Evolutionary conservation across 1,284 basidiomycete species (phyloP).

Genomic region (Puccinia brachypodii): DNA sequence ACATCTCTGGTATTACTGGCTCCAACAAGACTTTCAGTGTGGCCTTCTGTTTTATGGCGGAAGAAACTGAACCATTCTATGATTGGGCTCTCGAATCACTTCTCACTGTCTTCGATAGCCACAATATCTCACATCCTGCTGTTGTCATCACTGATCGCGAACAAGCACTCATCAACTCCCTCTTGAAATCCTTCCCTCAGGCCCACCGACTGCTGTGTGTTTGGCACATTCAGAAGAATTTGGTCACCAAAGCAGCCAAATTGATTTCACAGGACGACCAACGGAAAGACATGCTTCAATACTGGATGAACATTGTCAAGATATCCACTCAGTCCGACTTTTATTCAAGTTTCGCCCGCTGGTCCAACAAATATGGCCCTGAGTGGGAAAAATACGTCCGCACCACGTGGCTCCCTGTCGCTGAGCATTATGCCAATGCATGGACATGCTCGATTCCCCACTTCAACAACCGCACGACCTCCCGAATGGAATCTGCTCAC

Average conservation of each 20-base stretch:
- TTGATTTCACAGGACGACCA: not conserved
- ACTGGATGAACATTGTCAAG: not conserved
- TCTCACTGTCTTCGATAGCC: too few relatives aligned
- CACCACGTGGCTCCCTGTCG: not conserved
- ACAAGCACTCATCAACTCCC: not conserved
- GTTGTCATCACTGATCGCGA: not conserved
- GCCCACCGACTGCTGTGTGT: not conserved
- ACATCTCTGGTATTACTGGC: not conserved
- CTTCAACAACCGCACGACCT: not conserved
- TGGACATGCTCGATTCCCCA: not conserved
- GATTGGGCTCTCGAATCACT: too few relatives aligned
- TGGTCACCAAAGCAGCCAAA: not conserved
- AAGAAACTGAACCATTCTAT: not conserved
- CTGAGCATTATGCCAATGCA: not conserved
- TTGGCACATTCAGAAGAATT: constrained; percentile 4
- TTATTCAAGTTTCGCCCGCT: not conserved
- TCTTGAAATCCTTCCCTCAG: not conserved
- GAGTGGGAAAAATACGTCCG: not conserved
- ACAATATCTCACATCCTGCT: not conserved
- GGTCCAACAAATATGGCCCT: not conserved
- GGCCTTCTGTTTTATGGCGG: not conserved
- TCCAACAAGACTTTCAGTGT: not conserved
- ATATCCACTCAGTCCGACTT: not conserved
- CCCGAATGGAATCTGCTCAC: not conserved
- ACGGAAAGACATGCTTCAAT: not conserved